Evolutionary conservation across 768 basidiomycete species (phyloP).

Genomic region (Tulasnella sp.): DNA sequence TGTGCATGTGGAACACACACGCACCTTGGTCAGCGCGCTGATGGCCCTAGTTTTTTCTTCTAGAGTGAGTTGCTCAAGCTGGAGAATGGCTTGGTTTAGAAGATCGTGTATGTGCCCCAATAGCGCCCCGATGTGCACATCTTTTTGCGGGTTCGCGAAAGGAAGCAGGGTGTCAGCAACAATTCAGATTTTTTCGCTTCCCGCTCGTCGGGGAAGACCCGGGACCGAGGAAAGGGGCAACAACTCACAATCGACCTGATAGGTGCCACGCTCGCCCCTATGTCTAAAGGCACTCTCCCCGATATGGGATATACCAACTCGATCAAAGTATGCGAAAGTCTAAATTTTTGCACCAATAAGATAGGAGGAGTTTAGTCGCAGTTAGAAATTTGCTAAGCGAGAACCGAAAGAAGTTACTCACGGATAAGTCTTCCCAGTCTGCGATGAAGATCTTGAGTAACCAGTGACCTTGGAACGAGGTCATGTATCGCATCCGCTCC

Average conservation of each 20-base stretch:
- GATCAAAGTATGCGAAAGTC: constrained; percentile 21
- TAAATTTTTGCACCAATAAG: background rate
- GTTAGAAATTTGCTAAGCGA: background rate
- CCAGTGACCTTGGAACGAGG: constrained; percentile 9
- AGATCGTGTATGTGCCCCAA: background rate
- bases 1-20: background rate
- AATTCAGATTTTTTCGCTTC: background rate
- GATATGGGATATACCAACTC: constrained; percentile 13
- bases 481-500: constrained; percentile 19
- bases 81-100: background rate
- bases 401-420: background rate
- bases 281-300: constrained; percentile 10
- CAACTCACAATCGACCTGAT: constrained; percentile 19
- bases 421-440: constrained; percentile 16
- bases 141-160: background rate
- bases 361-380: background rate
- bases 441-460: constrained; percentile 15
- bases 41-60: constrained; percentile 12
- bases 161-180: background rate
- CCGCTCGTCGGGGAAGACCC: background rate
- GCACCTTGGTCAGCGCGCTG: constrained; percentile 15
- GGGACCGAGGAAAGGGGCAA: background rate
- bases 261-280: constrained; percentile 12
- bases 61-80: background rate
- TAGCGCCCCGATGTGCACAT: constrained; percentile 8